These are phyloP conservation scores for Aspergillus fumigatiaffinis DNA, from an alignment of 2,329 filamentous ascomycete genomes.

Conservation along the genomic window DNA sequence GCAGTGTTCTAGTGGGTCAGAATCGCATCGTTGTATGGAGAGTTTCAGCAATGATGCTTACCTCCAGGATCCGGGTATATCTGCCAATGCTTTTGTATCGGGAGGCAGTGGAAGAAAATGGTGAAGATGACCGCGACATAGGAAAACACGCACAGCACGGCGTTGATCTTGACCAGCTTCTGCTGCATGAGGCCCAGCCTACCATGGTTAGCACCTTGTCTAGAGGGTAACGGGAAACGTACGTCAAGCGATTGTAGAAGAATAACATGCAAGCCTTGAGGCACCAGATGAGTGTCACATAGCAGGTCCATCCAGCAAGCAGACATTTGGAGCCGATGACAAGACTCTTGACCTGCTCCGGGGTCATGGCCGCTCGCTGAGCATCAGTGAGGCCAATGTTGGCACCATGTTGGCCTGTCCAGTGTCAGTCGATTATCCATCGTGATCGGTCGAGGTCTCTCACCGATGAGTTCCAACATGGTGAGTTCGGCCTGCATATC, in stretches of 20 bases:
- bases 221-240: slow-evolving; percentile 7
- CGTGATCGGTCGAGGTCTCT: not conserved
- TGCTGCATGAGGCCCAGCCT: slow-evolving; percentile 38
- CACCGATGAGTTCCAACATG: slow-evolving; percentile 21
- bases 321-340: slow-evolving; percentile 33
- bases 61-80: slow-evolving; percentile 41
- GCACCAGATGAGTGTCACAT: slow-evolving; percentile 42
- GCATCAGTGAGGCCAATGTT: slow-evolving; percentile 36
- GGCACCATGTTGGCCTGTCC: slow-evolving; percentile 36
- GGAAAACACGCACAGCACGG: slow-evolving; percentile 24
- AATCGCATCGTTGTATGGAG: not conserved
- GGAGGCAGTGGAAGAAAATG: slow-evolving; percentile 37
- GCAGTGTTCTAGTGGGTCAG: slow-evolving; percentile 18
- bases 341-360: slow-evolving; percentile 24
- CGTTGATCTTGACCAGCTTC: slow-evolving; percentile 36
- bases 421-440: not conserved
- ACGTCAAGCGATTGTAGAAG: slow-evolving; percentile 44
- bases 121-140: slow-evolving; percentile 33
- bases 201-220: not conserved
- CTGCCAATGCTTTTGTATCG: slow-evolving; percentile 40
- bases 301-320: slow-evolving; percentile 40
- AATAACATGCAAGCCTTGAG: slow-evolving; percentile 45
- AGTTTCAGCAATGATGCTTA: slow-evolving; percentile 6
- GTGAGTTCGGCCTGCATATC: slow-evolving; percentile 12
- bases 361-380: slow-evolving; percentile 27